phyloP scores from a whole-genome alignment of 768 basidiomycete genomes.

The Lactarius hengduanensis region DNA sequence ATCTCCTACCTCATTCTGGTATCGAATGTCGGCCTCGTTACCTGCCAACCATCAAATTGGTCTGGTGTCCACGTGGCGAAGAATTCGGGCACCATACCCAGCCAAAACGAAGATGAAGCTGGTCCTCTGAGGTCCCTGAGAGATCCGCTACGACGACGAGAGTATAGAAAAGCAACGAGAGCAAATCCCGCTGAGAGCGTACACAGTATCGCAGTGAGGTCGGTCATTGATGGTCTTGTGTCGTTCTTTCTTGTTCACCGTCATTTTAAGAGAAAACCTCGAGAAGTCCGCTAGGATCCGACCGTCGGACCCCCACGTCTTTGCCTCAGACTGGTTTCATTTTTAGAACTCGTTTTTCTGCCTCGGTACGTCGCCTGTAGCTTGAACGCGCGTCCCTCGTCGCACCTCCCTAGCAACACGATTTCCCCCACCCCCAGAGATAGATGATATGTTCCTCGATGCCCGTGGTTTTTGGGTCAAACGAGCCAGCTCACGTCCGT shows the following conservation, averaged over 20 bases:
- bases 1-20: slow-evolving; percentile 29
- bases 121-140: background rate
- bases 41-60: background rate
- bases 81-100: background rate
- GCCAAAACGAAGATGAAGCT: background rate
- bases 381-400: no score
- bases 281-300: background rate
- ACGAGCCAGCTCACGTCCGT: background rate
- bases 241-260: background rate
- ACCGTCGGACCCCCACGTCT: background rate
- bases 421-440: no score
- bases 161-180: background rate
- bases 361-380: no score
- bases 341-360: no score
- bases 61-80: background rate
- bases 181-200: background rate
- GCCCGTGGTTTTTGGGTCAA: background rate
- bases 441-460: background rate
- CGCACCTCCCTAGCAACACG: no score
- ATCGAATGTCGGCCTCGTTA: background rate
- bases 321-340: no score
- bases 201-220: background rate
- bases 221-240: background rate
- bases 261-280: background rate
- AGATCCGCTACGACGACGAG: background rate